A percentile compares a stretch with the other conserved stretches of the same genome.
Conservation (phyloP, 1,139 yeast genomes). For the Ogataea hybrid region DNA sequence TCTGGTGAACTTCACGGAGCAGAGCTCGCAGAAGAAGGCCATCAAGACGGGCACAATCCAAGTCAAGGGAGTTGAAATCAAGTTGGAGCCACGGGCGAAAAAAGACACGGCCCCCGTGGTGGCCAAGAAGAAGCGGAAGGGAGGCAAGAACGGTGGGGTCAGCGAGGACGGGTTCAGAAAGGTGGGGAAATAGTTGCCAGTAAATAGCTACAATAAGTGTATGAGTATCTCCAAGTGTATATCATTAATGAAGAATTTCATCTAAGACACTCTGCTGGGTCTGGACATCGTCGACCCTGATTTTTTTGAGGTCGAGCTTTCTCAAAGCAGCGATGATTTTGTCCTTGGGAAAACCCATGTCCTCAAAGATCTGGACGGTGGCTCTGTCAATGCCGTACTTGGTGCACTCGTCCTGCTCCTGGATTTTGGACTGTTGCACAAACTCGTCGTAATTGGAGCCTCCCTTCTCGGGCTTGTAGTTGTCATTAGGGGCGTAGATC, state of each 20-base stretch:
- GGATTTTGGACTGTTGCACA: conserved; percentile 16
- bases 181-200: conserved; percentile 21
- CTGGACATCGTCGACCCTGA: conserved; percentile 61
- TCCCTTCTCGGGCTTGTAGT: conserved; percentile 25
- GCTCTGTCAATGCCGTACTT: conserved; percentile 69
- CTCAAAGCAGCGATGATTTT: conserved; percentile 72
- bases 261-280: conserved; percentile 75
- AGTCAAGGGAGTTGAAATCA: conserved; percentile 34
- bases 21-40: conserved; percentile 42
- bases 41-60: conserved; percentile 36
- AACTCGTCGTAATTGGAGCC: conserved; percentile 22
- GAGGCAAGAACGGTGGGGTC: conserved; percentile 10
- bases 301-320: conserved; percentile 68
- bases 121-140: conserved; percentile 22
- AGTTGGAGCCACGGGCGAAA: conserved; percentile 41
- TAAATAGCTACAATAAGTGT: neutral
- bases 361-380: conserved; percentile 69
- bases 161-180: conserved; percentile 28
- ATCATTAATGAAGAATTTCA: conserved; percentile 56
- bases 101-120: conserved; percentile 17
- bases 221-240: neutral
- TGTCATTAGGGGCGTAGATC: conserved; percentile 61
- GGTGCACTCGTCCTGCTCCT: conserved; percentile 29
- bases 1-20: conserved; percentile 47
- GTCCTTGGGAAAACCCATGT: conserved; percentile 83